Percentiles rank a stretch among this genome's conserved stretches.
Conservation (phyloP, 495 filamentous ascomycete genomes). For the Penicillium desertorum region DNA sequence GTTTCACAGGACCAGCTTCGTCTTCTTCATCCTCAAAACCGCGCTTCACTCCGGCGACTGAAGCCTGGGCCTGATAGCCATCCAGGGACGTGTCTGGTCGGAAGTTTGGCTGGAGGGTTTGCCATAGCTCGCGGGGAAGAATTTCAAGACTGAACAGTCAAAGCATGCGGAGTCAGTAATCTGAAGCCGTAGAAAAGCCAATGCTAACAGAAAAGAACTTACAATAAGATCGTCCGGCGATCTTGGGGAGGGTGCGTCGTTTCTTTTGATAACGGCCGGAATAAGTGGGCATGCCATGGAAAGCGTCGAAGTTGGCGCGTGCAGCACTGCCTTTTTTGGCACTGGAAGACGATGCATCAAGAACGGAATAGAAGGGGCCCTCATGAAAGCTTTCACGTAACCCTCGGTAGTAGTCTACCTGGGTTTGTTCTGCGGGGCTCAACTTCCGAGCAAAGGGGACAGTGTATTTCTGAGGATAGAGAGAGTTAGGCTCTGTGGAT, state of each 20-base stretch:
- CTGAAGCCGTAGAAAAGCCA: not conserved
- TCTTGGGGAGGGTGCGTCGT: conserved; percentile 47
- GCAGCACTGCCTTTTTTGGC: conserved; percentile 43
- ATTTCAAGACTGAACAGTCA: conserved; percentile 44
- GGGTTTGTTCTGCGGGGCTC: conserved; percentile 33
- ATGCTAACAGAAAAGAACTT: conserved; percentile 11
- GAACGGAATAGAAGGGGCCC: conserved; percentile 57
- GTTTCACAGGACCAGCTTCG: conserved; percentile 34
- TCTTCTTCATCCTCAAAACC: conserved; percentile 52
- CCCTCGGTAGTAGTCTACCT: conserved; percentile 46
- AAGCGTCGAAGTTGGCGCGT: conserved; percentile 53
- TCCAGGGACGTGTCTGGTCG: conserved; percentile 39
- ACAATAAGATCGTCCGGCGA: conserved; percentile 54
- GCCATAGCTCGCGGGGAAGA: conserved; percentile 58
- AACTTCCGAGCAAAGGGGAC: conserved; percentile 38
- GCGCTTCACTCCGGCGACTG: conserved; percentile 33
- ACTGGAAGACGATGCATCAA: conserved; percentile 46
- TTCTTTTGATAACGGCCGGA: conserved; percentile 56
- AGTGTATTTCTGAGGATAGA: conserved; percentile 35
- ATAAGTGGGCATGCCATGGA: conserved; percentile 61
- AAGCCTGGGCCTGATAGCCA: conserved; percentile 26
- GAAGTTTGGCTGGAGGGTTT: conserved; percentile 49
- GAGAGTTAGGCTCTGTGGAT: not conserved
- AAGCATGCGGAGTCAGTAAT: conserved; percentile 8
- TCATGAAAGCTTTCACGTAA: conserved; percentile 56